These are phyloP conservation scores for Wallacemonas collosoma DNA, from an alignment of 208 protist genomes.

Conservation along the genomic window DNA sequence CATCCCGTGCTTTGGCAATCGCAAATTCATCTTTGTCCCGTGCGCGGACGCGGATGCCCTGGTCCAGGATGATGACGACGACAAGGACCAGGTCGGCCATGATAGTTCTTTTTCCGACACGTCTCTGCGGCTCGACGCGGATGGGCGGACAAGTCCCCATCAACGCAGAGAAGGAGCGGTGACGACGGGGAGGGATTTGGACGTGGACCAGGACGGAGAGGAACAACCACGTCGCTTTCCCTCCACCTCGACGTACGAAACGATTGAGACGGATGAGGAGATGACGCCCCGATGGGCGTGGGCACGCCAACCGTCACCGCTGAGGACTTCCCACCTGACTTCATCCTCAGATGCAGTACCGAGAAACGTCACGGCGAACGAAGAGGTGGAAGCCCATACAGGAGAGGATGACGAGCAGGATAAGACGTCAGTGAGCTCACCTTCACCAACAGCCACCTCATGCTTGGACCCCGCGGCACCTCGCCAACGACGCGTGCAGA, in stretches of 20 bases:
- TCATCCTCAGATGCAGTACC: background rate
- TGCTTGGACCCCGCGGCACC: background rate
- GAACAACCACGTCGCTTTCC: background rate
- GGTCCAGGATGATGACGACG: slow-evolving; percentile 18
- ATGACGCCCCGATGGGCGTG: background rate
- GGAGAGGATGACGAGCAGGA: background rate
- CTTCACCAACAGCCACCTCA: slow-evolving; percentile 1
- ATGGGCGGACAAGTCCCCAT: too few species aligned
- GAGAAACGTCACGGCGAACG: too few species aligned
- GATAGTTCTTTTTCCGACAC: background rate
- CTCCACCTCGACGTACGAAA: slow-evolving; percentile 1
- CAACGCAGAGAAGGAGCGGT: too few species aligned
- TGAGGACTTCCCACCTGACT: background rate
- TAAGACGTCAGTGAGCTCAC: background rate
- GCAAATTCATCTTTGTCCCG: slow-evolving; percentile 75
- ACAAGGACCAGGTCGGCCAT: background rate
- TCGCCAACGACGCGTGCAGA: background rate
- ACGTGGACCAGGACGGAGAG: too few species aligned
- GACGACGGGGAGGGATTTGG: too few species aligned
- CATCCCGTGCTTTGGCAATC: slow-evolving; percentile 74
- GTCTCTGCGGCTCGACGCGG: background rate
- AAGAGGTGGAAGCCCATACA: too few species aligned
- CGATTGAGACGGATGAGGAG: background rate
- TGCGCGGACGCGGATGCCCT: slow-evolving; percentile 33
- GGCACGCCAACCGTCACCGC: background rate